Evolutionary conservation across 2,329 filamentous ascomycete species (phyloP).

Genomic region (Akanthomyces uredinophilus): DNA sequence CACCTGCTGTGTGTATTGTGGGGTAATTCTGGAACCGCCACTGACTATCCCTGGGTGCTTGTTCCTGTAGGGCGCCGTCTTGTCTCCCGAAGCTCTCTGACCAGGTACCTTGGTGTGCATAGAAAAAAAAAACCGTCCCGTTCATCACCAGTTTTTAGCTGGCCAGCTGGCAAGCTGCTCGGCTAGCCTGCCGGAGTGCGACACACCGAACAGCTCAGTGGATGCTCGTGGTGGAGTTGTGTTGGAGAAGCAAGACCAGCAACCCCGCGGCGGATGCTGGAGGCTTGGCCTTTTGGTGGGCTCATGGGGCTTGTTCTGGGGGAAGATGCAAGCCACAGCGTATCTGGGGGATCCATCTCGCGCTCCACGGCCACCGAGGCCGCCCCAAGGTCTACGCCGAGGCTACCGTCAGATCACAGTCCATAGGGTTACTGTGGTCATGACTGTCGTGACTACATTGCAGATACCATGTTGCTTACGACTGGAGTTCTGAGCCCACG

Average conservation of each 20-base stretch:
- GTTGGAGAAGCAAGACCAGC: background rate
- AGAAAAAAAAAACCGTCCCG: background rate
- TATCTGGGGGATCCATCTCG: background rate
- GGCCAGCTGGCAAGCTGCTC: no score
- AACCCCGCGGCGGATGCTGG: background rate
- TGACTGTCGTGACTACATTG: background rate
- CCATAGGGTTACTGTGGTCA: no score
- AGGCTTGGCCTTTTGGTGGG: background rate
- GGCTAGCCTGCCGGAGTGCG: background rate
- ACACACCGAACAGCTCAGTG: background rate
- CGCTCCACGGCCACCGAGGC: conserved; percentile 9
- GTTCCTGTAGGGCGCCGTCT: background rate
- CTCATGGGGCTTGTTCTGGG: background rate
- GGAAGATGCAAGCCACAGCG: background rate
- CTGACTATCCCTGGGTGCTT: background rate
- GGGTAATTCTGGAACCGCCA: background rate
- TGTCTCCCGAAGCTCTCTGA: no score
- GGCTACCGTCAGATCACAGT: background rate
- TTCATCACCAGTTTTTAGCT: background rate
- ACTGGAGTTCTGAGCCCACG: no score
- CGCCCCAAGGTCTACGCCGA: conserved; percentile 7
- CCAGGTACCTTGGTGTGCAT: no score
- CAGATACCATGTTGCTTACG: no score
- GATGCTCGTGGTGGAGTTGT: background rate
- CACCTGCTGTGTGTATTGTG: background rate